Base-by-base conservation (phyloP, 371 early-diverging fungal species). In the Capniomyces stellatus region DNA sequence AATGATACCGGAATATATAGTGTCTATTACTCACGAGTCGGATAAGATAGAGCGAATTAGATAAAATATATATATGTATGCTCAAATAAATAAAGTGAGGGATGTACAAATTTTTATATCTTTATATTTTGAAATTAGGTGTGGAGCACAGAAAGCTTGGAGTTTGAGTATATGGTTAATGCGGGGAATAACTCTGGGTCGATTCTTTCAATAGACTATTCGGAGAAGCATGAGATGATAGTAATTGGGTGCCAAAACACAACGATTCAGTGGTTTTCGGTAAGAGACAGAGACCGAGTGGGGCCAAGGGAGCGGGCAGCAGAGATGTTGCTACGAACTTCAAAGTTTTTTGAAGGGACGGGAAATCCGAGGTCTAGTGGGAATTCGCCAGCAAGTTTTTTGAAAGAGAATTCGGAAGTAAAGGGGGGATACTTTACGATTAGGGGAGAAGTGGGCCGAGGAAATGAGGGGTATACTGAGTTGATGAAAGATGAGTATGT, bases 211-310 rank as follows among this genome's bases (percentile, higher is more conserved):
- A 54, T 85, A 2, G 82, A 75, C 22, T 81, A 79, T 55, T 50
- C 55, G 19, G 40, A 10, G 12, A 19, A 19, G 8, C 41, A 40
- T 18, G 56, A 58, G 12, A 42, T 46, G 2, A 57, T 87, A 49
- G 80, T 74, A 42, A 75, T 87, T 55, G 87, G 87, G 0, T 83
- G 84, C 54, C 83, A 85, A 58, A 83, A 87, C 60, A 82, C 87
- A 1, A 82, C 82, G 58, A 80, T 87, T 51, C 85, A 85, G 72
- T 73, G 79, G 77, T 80, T 75, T 49, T 75, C 77, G 35, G 74
- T 82, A 21, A 60, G 56, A 12, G 40, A 46, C 23, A 18, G 54
- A 10, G 58, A 60, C 27, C 50, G 13, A 4, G 1, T 43, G 44
- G 24, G 28, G 44, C 27, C 23, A 54, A 23, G 51, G 51, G 19